These are phyloP conservation scores for Pezicula rhizophila DNA, from an alignment of 2,329 filamentous ascomycete species.

Conservation along the genomic window DNA sequence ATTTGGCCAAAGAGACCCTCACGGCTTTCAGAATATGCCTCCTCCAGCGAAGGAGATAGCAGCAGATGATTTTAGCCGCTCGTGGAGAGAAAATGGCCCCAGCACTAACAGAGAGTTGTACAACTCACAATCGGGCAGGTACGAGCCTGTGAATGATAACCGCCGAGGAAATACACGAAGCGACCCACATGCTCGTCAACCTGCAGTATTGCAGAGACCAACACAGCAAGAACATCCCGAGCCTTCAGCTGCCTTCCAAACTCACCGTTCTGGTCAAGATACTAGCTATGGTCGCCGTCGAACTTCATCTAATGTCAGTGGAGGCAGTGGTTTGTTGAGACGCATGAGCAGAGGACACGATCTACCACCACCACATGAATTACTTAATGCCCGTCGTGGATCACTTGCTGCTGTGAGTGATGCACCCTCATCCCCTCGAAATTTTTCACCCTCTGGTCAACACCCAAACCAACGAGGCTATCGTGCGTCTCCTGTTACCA, in stretches of 20 bases:
- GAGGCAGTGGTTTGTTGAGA: slow-evolving; percentile 65
- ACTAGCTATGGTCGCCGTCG: slow-evolving; percentile 68
- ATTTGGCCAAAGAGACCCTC: slow-evolving; percentile 48
- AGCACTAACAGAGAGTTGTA: slow-evolving; percentile 70
- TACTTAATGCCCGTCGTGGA: slow-evolving; percentile 38
- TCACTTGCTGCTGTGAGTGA: slow-evolving; percentile 47
- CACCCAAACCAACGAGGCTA: slow-evolving; percentile 19
- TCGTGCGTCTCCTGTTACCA: slow-evolving; percentile 28
- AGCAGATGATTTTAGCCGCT: slow-evolving; percentile 86
- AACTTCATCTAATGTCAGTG: slow-evolving; percentile 87
- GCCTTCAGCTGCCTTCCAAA: slow-evolving; percentile 82
- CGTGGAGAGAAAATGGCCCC: slow-evolving; percentile 67
- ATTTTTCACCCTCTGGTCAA: slow-evolving; percentile 27
- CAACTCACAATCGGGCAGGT: slow-evolving; percentile 91
- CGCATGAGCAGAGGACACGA: slow-evolving; percentile 29
- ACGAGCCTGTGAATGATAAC: slow-evolving; percentile 76
- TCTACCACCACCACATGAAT: slow-evolving; percentile 25
- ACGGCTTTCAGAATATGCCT: slow-evolving; percentile 47
- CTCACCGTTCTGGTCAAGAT: slow-evolving; percentile 62
- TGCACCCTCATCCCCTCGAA: slow-evolving; percentile 42
- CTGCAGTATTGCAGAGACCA: slow-evolving; percentile 72
- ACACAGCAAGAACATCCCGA: slow-evolving; percentile 64
- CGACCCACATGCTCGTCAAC: slow-evolving; percentile 63
- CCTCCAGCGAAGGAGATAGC: slow-evolving; percentile 75
- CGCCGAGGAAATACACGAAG: slow-evolving; percentile 64